Percentiles rank a stretch among this genome's conserved stretches.
phyloP scores from a whole-genome alignment of 345 rosid genomes.

The Aethionema arabicum region DNA sequence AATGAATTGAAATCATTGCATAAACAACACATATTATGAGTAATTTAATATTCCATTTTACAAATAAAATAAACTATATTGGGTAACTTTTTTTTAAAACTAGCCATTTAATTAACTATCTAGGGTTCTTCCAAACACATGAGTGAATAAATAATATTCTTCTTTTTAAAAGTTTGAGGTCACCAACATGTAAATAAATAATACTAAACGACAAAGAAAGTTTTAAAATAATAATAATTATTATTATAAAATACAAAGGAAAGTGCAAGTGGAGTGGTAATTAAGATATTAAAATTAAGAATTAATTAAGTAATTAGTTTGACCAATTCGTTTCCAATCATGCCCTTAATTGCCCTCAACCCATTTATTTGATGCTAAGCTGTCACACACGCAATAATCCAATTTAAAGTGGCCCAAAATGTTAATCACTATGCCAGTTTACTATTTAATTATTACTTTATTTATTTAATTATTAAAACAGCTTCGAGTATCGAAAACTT shows the following conservation, averaged over 20 bases:
- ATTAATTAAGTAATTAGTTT: conserved; percentile 2
- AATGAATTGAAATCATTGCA: too few species aligned
- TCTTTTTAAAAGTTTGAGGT: conserved; percentile 24
- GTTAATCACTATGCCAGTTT: conserved; percentile 11
- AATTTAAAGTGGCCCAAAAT: conserved; percentile 32
- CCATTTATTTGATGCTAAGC: conserved; percentile 36
- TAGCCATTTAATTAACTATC: neutral
- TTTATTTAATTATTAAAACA: conserved; percentile 3
- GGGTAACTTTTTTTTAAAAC: too few species aligned
- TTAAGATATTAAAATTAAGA: conserved; percentile 28
- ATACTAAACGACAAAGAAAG: conserved; percentile 34
- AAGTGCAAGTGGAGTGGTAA: conserved; percentile 39
- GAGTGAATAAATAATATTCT: conserved; percentile 6
- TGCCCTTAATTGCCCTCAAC: conserved; percentile 30
- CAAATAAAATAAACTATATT: too few species aligned
- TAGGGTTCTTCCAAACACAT: conserved; percentile 25
- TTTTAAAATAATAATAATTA: conserved; percentile 23
- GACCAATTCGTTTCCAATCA: conserved; percentile 24
- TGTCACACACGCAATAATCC: conserved; percentile 37
- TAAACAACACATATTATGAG: too few species aligned
- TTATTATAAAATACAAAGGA: conserved; percentile 19
- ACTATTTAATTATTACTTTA: conserved; percentile 7
- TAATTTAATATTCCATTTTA: too few species aligned
- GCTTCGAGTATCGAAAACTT: conserved; percentile 6
- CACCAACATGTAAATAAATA: conserved; percentile 23